Conservation (phyloP, 768 basidiomycete species). For the Tephrocybe sp. region DNA sequence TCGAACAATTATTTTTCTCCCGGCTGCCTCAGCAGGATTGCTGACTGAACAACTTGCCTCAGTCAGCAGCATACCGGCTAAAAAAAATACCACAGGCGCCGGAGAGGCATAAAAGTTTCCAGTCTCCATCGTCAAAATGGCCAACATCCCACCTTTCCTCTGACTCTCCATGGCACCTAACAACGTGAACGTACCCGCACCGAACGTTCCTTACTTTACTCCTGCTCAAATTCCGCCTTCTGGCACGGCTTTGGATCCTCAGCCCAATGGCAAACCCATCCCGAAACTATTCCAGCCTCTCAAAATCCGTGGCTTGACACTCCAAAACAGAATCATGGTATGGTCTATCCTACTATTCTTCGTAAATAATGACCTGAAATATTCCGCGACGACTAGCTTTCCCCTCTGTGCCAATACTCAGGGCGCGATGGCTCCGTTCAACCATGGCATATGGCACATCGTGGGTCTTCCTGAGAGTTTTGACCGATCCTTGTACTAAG, state of each 20-base stretch:
- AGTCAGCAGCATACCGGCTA: too few relatives aligned
- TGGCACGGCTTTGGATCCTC: conserved; percentile 38
- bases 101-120: not conserved
- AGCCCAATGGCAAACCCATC: conserved; percentile 33
- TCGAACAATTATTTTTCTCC: not conserved
- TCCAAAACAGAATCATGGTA: conserved; percentile 55
- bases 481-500: conserved; percentile 6
- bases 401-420: conserved; percentile 61
- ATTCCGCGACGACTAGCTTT: conserved; percentile 36
- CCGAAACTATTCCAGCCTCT: conserved; percentile 48
- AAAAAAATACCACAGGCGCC: not conserved
- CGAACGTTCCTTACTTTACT: conserved; percentile 33
- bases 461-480: conserved; percentile 39
- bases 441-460: conserved; percentile 58
- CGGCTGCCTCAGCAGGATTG: not conserved
- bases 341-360: conserved; percentile 12
- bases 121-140: not conserved
- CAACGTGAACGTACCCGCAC: conserved; percentile 15
- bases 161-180: conserved; percentile 7
- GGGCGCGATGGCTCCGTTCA: conserved; percentile 48
- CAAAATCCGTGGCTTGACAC: conserved; percentile 48
- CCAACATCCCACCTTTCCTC: not conserved
- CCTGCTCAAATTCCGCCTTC: conserved; percentile 41
- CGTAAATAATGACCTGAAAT: not conserved
- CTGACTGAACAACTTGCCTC: too few relatives aligned